Base-by-base conservation (phyloP, 768 basidiomycete species). In the Tylopilus intermedius region DNA sequence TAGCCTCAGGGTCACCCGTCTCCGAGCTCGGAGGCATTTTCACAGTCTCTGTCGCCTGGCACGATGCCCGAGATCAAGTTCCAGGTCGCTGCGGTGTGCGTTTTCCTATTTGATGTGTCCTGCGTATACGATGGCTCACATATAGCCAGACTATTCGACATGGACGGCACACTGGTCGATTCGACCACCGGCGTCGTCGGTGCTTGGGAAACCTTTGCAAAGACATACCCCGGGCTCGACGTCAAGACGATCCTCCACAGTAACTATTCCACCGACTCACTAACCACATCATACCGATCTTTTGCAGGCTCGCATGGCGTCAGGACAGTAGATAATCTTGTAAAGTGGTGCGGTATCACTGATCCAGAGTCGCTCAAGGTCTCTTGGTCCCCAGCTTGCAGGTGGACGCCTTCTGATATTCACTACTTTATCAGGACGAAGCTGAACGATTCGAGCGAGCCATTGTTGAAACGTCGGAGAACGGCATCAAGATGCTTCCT, bases 81-180 rank as follows among this genome's bases (percentile, higher is more conserved):
- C 15, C 69, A 67, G 40, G 75, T 73, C 32, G 67, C 66, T 62
- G 76, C 74, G 15, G 69, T 74, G 76, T 71, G 59, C 56, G 76
- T 56, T 10, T 30, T 46, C 18, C 33, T 49, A 1, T 35, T 32
- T 35, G 8, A 32, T 10, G 30, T 8, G 24, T 42, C 10, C 30
- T 3, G 7, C 26, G 0, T 27, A 8, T 26, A n/a, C 21, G 35
- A 50, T 32, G 42, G 24, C 48, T 51, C 26, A 30, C 9, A 10
- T 30, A 27, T 32, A 24, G 2, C 1, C 53, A 88, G 87, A 53
- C 72, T 89, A 13, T 88, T 88, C 62, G 87, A 90, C 66, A 90
- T 89, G 88, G 88, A 90, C 65, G 87, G 87, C 50, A 92, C 88
- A 32, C 74, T 89, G 47, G 77, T 88, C 58, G 88, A 94, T 65